phyloP scores from a whole-genome alignment of 2,329 filamentous ascomycete genomes.

The Alternaria sp. region DNA sequence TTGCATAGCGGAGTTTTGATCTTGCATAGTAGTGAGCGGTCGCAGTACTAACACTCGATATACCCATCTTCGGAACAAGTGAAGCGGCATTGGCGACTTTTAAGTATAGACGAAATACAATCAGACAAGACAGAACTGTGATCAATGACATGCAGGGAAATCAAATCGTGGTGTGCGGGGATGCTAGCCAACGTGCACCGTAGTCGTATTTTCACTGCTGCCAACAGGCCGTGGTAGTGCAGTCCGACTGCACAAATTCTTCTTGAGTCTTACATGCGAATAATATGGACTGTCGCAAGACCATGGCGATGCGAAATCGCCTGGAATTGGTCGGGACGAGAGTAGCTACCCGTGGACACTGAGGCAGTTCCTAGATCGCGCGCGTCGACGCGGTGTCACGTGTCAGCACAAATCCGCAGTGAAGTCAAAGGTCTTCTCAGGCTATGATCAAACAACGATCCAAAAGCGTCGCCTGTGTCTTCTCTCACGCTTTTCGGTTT shows the following conservation, averaged over 20 bases:
- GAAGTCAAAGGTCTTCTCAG: background rate
- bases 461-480: background rate
- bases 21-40: constrained; percentile 16
- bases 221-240: background rate
- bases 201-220: background rate
- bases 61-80: constrained; percentile 8
- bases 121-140: background rate
- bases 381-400: constrained; percentile 24
- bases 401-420: background rate
- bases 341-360: background rate
- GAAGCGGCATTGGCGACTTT: background rate
- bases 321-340: background rate
- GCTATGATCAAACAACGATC: too few species aligned
- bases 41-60: constrained; percentile 12
- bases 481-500: background rate
- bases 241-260: background rate
- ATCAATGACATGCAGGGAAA: background rate
- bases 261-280: background rate
- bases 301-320: background rate
- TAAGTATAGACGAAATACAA: constrained; percentile 7
- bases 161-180: background rate
- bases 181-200: background rate
- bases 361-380: background rate
- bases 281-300: background rate
- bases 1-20: constrained; percentile 30